Evolutionary conservation across 164 flowering plant genomes (phyloP), one percentile per base, ranked within the genome.

Genomic region (Magnolia sinica): DNA sequence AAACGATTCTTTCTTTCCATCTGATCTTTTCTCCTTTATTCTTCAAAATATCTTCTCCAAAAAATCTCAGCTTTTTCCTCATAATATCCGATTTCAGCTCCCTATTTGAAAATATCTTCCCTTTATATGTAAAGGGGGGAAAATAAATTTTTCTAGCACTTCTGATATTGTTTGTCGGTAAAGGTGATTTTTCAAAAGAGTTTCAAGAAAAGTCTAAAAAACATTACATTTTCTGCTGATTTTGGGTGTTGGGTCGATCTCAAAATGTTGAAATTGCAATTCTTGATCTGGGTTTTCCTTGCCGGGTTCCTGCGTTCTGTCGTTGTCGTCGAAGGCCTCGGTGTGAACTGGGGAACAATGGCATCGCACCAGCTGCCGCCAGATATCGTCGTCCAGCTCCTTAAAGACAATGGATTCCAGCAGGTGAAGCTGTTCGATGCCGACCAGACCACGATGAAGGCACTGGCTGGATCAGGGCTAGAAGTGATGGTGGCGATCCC

Each of bases 401-500:
- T 90, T 7, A 83, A 51, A 64, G 91, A 90, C 84, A 75, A 75
- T 65, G 89, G 90, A 23, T 84, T 73, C 83, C 85, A 52, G 88
- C 84, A 74, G 70, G 73, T 68, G 23, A 76, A 76, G 77, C 71
- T 75, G 59, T 75, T 75, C 67, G 71, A 75, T 50, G 77, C 77
- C 7, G 71, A 75, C 50, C 27, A 50, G 14, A 19, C 55, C 14
- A 50, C 64, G 2, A 64, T 75, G 77, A 75, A 14, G 22, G 77
- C 91, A 31, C 75, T 91, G 55, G 84, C 86, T 20, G 68, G 68
- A 2, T 27, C 71, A 5, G 89, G 77, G 16, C 84, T 92, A 7
- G 94, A 91, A 73, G 92, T 91, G 73, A 91, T 91, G 89, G 79
- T 90, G 5, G 96, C 82, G 45, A 91, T 91, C 19, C 74, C 74